A percentile compares a stretch with the other conserved stretches of the same genome.
Conservation (phyloP, 805 yeast species). For the Cyberlindnera mississippiensis region DNA sequence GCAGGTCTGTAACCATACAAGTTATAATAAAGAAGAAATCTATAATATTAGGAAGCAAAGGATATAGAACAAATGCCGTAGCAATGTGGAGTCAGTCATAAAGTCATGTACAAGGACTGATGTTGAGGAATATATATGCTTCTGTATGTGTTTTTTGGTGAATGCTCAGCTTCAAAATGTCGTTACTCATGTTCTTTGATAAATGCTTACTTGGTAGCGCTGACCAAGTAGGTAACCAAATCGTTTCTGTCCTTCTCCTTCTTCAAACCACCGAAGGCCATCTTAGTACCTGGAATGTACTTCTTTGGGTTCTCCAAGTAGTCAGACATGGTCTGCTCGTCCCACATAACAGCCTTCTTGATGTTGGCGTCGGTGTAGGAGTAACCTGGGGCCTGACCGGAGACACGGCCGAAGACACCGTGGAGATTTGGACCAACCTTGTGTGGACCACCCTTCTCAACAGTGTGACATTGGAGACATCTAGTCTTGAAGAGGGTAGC, state of each 20-base stretch:
- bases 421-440: conserved; percentile 98
- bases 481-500: conserved; percentile 98
- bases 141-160: neutral
- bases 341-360: conserved; percentile 90
- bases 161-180: conserved; percentile 1
- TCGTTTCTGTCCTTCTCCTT: conserved; percentile 99
- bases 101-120: neutral
- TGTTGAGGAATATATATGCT: neutral
- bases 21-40: neutral
- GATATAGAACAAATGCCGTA: neutral
- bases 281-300: conserved; percentile 99
- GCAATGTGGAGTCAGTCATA: neutral
- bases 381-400: conserved; percentile 91
- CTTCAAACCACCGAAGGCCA: conserved; percentile 99
- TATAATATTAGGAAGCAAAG: conserved; percentile 4
- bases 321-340: conserved; percentile 82
- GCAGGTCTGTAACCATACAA: neutral
- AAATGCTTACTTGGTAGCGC: conserved; percentile 43
- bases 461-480: conserved; percentile 98
- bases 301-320: conserved; percentile 99
- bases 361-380: conserved; percentile 98
- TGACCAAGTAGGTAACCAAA: conserved; percentile 76
- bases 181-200: conserved; percentile 8
- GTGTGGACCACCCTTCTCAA: conserved; percentile 93
- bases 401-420: conserved; percentile 88